Base-by-base conservation (phyloP, 1,139 yeast species). In the Suhomyces bolitotheri region DNA sequence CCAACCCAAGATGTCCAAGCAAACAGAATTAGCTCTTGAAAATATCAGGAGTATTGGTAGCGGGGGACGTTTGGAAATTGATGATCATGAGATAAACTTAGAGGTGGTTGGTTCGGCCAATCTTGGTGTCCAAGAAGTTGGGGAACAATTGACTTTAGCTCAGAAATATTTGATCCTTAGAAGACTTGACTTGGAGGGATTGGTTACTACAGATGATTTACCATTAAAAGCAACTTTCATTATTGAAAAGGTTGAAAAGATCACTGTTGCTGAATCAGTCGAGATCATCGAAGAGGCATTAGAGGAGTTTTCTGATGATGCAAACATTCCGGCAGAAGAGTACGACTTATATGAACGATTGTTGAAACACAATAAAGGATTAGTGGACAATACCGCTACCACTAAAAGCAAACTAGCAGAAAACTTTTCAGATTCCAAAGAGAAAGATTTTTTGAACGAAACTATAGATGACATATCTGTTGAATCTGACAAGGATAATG, bases 191-290 rank as follows among this genome's bases (percentile, higher is more conserved):
- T 53, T 47, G 28, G 60, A 53, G 29, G 55, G 56, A 16, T 56
- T 62, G 40, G 33, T 42, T 4, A 24, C 46, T 10, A 49, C 54
- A 27, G 62, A 60, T n/a, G 51, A 60, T 19, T 49, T 62, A 26
- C 67, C 66, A 1, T 46, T 52, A 13, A 42, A 44, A 4, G 64
- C 57, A 3, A 40, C 59, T 7, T 58, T 60, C 41, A 56, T 61
- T 54, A 49, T 63, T 36, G 64, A 60, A 39, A 59, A 62, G 33
- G 51, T 60, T 28, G 59, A 55, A 39, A 32, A 36, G 17, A 36
- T 62, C 36, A 7, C 47, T 1, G 42, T 42, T 5, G 45, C 41
- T 4, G 66, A 62, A 27, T 52, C 64, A 2, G 23, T 59, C 9
- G 42, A 40, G 8, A 45, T 44, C 19, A 41, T 60, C 24, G 34